Base-by-base conservation (phyloP, 305 asterid genomes). In the Salvia sclarea region DNA sequence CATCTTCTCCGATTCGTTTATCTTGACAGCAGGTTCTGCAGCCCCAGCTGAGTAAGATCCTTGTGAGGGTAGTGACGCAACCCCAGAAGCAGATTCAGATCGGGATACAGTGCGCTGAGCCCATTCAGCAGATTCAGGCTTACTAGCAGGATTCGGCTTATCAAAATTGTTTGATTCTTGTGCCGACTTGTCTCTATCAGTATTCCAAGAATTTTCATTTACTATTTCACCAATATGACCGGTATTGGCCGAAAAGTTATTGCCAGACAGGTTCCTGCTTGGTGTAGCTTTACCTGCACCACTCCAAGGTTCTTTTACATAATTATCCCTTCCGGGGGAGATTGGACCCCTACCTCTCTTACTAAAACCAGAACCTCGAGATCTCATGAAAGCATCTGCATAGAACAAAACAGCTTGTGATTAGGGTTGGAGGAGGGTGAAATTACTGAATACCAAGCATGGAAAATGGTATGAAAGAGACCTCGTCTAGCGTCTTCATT, bases 1-100 rank as follows among this genome's bases (percentile, higher is more conserved):
- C 40, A 81, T 81, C 74, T 95, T 95, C 80, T 95, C 96, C 0
- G 96, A 81, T 76, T 89, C 98, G 41, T 90, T 95, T 68, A 92
- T 80, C 82, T 85, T 85, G 67, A 82, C 73, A 14, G 72, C 52
- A 68, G 80, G 70, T 74, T 83, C 96, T 7, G 56, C 83, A 18
- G 66, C 79, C 55, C 74, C 82, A 56, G 82, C 53, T 54, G 85
- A 56, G 53, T 57, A 61, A 75, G 92, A 68, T 41, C 81, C 74
- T 67, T 81, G 79, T 44, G 82, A 73, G 78, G 80, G 66, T 16
- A 70, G 80, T 6, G 81, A 63, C 61, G 80, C 56, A 54, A 60
- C 81, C 66, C 77, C 87, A 74, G 90, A 68, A 38, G 80, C 31
- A 40, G 86, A 57, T 66, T 83, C 95, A 18, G 87, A 68, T 41